Base-by-base conservation (phyloP, 2,329 filamentous ascomycete species). In the Colletotrichum salicis region DNA sequence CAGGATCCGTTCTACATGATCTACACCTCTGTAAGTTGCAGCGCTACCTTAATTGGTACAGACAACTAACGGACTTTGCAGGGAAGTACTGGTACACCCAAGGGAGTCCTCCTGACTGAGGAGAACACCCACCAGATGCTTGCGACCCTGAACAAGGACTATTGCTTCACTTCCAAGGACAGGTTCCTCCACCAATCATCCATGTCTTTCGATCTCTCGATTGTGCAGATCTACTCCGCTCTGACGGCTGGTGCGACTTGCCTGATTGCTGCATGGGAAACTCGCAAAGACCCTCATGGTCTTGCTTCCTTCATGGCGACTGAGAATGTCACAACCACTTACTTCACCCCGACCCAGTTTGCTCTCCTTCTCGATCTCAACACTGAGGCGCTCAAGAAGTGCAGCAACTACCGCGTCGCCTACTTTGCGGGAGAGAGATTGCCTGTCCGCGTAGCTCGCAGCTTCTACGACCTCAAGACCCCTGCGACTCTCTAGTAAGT, bases 111-210 rank as follows among this genome's bases (percentile, higher is more conserved):
- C 27, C 60, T 77, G 51, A 75, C 68, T 45, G 74, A 77, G 67
- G 73, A 67, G 27, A 77, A 77, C 72, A 76, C 76, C 19, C 76
- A 77, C 13, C 69, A 74, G 51, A 77, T 77, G 76, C 72, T 77
- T 60, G 71, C 69, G 65, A 72, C 73, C n/a, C 61, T 76, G 59
- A 72, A 76, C 61, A 73, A 75, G 56, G 73, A 76, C 61, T 76
- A 74, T 64, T 55, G 41, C 58, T 76, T 77, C 56, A 65, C 65
- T 4, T 29, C 61, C 41, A 37, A 57, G 31, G 75, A 77, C 66
- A 74, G 67, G 11, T 76, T 76, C 65, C 75, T 77, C 10, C 73
- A 71, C 22, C 76, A 77, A 12, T 75, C 74, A 12, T 71, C 74
- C 24, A 48, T 22, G 41, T 48, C 41, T 48, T 48, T 48, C 1